Base-by-base conservation (phyloP, 78 protist species). In the Creolimax fragrantissima region DNA sequence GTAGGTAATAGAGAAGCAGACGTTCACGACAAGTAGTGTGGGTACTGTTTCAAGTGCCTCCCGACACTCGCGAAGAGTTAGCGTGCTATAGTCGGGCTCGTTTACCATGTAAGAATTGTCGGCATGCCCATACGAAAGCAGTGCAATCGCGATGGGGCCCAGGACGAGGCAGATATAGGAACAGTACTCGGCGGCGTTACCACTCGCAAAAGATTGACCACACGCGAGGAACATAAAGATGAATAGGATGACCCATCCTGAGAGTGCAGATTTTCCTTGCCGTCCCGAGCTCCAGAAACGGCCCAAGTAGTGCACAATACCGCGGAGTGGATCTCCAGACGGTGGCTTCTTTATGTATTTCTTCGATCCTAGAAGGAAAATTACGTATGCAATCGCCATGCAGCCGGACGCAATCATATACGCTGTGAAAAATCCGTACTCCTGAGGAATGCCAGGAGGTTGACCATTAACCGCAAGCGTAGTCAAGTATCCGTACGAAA, bases 391-490 rank as follows among this genome's bases (percentile, higher is more conserved):
- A 6, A 90, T 90, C 24, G 58, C 35, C 92, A 90, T 90, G 83
- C 83, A 35, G 32, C 92, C 58, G 5, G 81, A 11, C n/a, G 92
- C 92, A 44, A 90, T 44, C 45, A 5, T 42, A 7, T 90, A 90
- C 4, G 92, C 92, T 32, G 92, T 17, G 41, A 90, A 4, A 45
- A 74, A 90, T n/a, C 92, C 92, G 7, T 90, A 39, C 81, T 90
- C 92, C 2, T 90, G 3, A 35, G 92, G 92, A 32, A 90, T 90
- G 2, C 42, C 81, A 35, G 90, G 90, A 36, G 89, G 85, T 2
- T 44, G 47, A 41, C 88, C 88, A 74, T 3, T 24, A 6, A 39
- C 5, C 3, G 88, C 92, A 39, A 91, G 37, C 5, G 92, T 91
- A 41, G 39, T 43, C 35, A 74, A 45, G 2, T 45, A 90, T 11